Base-by-base conservation (phyloP, 768 basidiomycete species). In the Tricholoma terreum region DNA sequence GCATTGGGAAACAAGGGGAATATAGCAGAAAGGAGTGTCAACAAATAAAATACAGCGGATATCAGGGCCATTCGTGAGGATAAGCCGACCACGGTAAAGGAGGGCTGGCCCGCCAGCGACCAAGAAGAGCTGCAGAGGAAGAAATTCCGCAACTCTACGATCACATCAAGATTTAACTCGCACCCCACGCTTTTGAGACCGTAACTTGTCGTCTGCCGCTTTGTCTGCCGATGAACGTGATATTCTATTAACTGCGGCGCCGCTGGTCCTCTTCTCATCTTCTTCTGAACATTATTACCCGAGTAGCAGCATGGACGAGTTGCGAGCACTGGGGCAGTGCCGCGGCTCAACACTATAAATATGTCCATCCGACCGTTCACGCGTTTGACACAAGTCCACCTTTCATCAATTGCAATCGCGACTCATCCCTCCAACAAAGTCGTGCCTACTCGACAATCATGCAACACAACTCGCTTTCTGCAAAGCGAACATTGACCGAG, bases 401-500 rank as follows among this genome's bases (percentile, higher is more conserved):
- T n/a, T n/a, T n/a, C n/a, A 4, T 40, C 38, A 15, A 17, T 15
- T 19, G n/a, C 38, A 27, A 31, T 30, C 21, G 24, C 35, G 35
- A 42, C 14, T 5, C 19, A 50, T 4, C n/a, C 19, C 52, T 19
- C 22, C 9, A 35, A 36, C 38, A 34, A n/a, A n/a, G n/a, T n/a
- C n/a, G n/a, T n/a, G n/a, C n/a, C n/a, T n/a, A n/a, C n/a, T 30
- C 22, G 31, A 31, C 56, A 19, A 35, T 31, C 54, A 64, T 62
- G 59, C 46, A 49, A 31, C 27, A 49, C 15, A 17, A 49, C 7
- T 42, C 60, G 12, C 50, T 59, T n/a, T 24, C 57, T 12, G 38
- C 58, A 55, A 74, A 75, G 54, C 73, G 74, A 36, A 40, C 65
- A 2, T 59, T 70, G 15, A 72, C 69, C 35, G 70, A 71, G 19